phyloP scores from a whole-genome alignment of 805 yeast genomes.

The Candida golubevii region DNA sequence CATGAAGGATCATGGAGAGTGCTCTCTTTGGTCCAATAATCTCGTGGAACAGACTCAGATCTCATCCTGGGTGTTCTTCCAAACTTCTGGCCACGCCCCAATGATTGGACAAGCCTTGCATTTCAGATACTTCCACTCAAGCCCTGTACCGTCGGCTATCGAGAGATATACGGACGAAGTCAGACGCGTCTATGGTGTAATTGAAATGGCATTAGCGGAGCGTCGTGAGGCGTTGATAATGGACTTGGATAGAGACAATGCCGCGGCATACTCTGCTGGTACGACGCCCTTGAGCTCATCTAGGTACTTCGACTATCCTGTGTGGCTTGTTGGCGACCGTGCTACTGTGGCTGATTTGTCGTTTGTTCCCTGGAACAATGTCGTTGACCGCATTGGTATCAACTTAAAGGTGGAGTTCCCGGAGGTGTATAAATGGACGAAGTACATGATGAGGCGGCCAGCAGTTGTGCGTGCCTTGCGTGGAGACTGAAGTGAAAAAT shows the following conservation, averaged over 20 bases:
- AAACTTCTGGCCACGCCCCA: conserved; percentile 97
- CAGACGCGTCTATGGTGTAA: conserved; percentile 85
- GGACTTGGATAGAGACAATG: conserved; percentile 85
- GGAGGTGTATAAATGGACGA: conserved; percentile 94
- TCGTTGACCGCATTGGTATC: conserved; percentile 88
- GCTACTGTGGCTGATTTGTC: conserved; percentile 83
- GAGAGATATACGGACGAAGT: conserved; percentile 91
- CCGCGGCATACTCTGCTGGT: conserved; percentile 82
- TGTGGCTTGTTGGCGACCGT: conserved; percentile 88
- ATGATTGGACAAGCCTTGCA: conserved; percentile 97
- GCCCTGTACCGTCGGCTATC: conserved; percentile 81
- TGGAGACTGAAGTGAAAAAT: conserved; percentile 43
- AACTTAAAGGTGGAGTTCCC: conserved; percentile 85
- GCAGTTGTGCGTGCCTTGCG: conserved; percentile 84
- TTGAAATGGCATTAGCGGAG: conserved; percentile 93
- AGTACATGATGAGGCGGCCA: conserved; percentile 91
- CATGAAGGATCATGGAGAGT: conserved; percentile 57
- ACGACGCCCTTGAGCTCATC: conserved; percentile 83
- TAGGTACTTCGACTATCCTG: conserved; percentile 86
- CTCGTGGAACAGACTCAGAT: conserved; percentile 79
- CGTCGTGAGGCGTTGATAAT: conserved; percentile 83
- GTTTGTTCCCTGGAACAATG: conserved; percentile 96
- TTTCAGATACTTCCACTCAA: conserved; percentile 85
- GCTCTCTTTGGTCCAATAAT: conserved; percentile 77
- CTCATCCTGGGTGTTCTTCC: conserved; percentile 87